A percentile compares a stretch with the other conserved stretches of the same genome.
phyloP scores from a whole-genome alignment of 1,139 yeast species.

The Ogataea hybrid region DNA sequence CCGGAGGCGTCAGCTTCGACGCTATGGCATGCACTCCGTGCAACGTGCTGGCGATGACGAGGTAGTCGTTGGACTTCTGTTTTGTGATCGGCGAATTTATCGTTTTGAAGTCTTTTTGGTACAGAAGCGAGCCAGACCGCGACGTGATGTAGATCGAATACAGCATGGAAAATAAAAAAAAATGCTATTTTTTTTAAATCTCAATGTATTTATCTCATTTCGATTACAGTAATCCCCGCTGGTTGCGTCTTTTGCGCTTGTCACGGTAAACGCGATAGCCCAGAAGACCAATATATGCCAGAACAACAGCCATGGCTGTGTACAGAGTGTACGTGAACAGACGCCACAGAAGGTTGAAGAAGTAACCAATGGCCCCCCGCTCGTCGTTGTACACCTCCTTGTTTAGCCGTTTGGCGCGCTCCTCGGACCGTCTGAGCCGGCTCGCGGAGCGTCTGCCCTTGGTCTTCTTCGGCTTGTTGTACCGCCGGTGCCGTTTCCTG shows the following conservation, averaged over 20 bases:
- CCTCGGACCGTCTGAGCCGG: conserved; percentile 36
- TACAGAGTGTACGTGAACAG: conserved; percentile 28
- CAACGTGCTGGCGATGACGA: conserved; percentile 89
- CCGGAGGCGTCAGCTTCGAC: conserved; percentile 64
- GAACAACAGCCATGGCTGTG: conserved; percentile 32
- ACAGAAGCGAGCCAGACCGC: conserved; percentile 89
- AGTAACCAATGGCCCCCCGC: conserved; percentile 29
- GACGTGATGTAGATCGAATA: conserved; percentile 65
- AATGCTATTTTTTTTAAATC: background rate
- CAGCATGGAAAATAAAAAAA: conserved; percentile 34
- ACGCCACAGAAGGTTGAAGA: conserved; percentile 25
- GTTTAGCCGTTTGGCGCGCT: conserved; percentile 43
- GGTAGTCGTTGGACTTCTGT: conserved; percentile 79
- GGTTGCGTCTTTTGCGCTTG: conserved; percentile 35
- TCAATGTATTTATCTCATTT: background rate
- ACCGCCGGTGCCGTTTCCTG: conserved; percentile 16
- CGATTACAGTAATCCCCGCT: conserved; percentile 18
- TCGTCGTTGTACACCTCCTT: conserved; percentile 34
- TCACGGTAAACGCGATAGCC: conserved; percentile 50
- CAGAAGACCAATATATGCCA: conserved; percentile 47
- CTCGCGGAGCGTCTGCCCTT: conserved; percentile 39
- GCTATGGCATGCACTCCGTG: conserved; percentile 98
- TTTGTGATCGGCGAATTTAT: conserved; percentile 46
- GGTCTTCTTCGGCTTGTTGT: conserved; percentile 38
- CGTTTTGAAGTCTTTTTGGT: conserved; percentile 64